Evolutionary conservation across 371 early-diverging fungal species (phyloP).

Genomic region (Actinomucor elegans): DNA sequence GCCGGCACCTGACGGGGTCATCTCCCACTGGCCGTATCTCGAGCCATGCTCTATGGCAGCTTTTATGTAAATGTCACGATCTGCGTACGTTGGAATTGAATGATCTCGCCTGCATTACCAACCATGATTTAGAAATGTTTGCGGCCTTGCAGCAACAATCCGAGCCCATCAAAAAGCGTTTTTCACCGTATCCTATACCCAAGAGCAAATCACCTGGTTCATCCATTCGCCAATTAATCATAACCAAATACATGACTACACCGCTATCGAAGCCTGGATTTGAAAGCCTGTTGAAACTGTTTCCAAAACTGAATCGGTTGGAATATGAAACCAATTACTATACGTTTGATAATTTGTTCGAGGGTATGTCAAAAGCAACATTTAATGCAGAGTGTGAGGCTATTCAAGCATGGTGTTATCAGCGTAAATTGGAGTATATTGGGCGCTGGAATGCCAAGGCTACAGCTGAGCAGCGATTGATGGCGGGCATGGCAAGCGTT

Average conservation of each 20-base stretch:
- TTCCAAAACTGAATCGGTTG: constrained; percentile 43
- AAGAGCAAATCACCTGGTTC: constrained; percentile 16
- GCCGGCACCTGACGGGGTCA: constrained; percentile 10
- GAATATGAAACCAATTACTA: constrained; percentile 48
- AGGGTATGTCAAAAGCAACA: constrained; percentile 38
- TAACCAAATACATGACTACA: constrained; percentile 47
- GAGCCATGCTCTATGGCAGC: constrained; percentile 19
- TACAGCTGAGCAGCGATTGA: constrained; percentile 46
- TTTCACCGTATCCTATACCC: constrained; percentile 6
- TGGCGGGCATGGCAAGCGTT: constrained; percentile 34
- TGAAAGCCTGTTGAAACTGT: constrained; percentile 34
- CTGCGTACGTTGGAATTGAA: constrained; percentile 37
- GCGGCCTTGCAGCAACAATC: constrained; percentile 1
- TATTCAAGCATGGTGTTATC: constrained; percentile 26
- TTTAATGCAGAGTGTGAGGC: constrained; percentile 39
- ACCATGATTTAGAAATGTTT: constrained; percentile 32
- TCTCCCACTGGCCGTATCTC: constrained; percentile 31
- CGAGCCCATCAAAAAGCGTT: constrained; percentile 2
- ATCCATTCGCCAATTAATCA: constrained; percentile 33
- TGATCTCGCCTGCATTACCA: constrained; percentile 46
- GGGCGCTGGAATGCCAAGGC: constrained; percentile 35
- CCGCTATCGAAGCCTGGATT: constrained; percentile 46
- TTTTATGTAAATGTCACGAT: constrained; percentile 15
- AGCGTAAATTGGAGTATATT: constrained; percentile 4
- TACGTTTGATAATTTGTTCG: constrained; percentile 47